Evolutionary conservation across 345 rosid species (phyloP).

Genomic region (Aethionema arabicum): DNA sequence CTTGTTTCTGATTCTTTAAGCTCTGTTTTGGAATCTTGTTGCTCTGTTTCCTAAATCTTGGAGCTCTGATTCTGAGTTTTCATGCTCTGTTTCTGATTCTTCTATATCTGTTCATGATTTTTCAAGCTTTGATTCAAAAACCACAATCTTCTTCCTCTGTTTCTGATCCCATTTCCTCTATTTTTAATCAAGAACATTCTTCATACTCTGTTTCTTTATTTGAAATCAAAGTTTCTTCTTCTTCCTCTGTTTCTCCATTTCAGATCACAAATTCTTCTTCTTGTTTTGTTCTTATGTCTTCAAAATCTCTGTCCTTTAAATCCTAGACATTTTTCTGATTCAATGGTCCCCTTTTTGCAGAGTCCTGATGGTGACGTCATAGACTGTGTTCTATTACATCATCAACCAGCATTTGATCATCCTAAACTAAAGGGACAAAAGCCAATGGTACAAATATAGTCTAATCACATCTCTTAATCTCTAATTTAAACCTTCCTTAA

Average conservation of each 20-base stretch:
- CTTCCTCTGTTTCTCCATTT: neutral
- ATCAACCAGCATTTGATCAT: slow-evolving; percentile 95
- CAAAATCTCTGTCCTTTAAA: neutral
- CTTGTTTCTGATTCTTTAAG: neutral
- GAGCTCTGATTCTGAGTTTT: no score
- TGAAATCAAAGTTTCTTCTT: neutral
- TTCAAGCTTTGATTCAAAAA: no score
- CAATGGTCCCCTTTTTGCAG: slow-evolving; percentile 44
- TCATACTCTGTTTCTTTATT: no score
- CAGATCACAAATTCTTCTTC: neutral
- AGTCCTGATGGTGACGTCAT: slow-evolving; percentile 87
- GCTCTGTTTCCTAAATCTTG: neutral
- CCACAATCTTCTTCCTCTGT: no score
- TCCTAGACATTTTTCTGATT: slow-evolving; percentile 14
- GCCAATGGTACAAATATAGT: slow-evolving; percentile 60
- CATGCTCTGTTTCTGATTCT: no score
- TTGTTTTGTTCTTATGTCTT: neutral
- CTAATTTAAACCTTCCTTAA: neutral
- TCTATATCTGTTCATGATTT: no score
- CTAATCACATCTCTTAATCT: neutral
- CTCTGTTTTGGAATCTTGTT: no score
- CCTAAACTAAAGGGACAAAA: slow-evolving; percentile 68
- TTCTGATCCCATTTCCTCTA: no score
- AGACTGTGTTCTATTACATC: slow-evolving; percentile 79
- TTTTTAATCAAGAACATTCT: no score